These are phyloP conservation scores for Arthrobotrys iridis DNA, from an alignment of 2,329 filamentous ascomycete genomes.

Conservation along the genomic window DNA sequence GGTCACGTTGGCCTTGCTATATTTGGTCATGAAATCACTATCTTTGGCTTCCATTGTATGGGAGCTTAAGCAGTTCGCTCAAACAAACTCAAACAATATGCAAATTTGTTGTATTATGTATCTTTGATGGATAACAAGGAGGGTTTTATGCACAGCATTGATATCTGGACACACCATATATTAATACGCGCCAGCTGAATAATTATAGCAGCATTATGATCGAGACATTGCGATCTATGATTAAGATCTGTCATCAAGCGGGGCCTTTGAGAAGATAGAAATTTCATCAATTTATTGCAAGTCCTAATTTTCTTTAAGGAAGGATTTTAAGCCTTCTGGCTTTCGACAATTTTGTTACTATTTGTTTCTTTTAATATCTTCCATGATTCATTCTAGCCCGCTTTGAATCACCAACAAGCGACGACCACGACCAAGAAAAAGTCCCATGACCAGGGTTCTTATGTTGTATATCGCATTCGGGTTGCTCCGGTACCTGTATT, in stretches of 20 bases:
- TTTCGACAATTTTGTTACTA: no score
- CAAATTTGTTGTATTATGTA: neutral
- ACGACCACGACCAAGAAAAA: neutral
- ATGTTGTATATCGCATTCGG: neutral
- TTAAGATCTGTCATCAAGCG: no score
- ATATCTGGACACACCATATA: no score
- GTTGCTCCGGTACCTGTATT: neutral
- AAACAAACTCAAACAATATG: neutral
- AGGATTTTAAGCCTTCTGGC: no score
- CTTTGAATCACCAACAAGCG: neutral
- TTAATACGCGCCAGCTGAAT: neutral
- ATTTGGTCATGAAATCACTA: neutral
- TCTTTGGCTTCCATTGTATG: neutral
- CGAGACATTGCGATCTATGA: neutral
- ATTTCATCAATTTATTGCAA: no score
- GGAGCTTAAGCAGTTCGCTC: neutral
- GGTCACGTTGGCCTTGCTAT: conserved; percentile 11
- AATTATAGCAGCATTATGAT: neutral
- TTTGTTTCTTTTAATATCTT: no score
- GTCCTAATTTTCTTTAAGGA: no score
- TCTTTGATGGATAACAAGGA: no score
- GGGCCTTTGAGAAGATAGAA: neutral
- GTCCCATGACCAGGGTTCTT: neutral
- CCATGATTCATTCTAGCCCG: no score
- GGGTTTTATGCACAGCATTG: no score